These are phyloP conservation scores for Rhizoclosmatium globosum DNA, from an alignment of 192 early-diverging fungal species.

Conservation along the genomic window DNA sequence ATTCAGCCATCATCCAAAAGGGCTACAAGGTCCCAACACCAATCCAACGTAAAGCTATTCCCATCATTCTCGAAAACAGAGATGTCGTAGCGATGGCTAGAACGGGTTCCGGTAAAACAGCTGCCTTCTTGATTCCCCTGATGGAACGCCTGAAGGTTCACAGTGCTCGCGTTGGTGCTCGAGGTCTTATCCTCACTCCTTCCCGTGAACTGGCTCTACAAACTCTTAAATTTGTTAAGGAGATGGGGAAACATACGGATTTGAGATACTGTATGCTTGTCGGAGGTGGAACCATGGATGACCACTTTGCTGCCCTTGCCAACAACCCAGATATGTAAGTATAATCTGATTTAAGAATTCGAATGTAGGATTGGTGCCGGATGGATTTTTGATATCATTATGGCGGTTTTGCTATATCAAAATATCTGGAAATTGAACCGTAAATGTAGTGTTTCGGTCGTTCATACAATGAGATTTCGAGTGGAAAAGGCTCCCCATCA, in stretches of 20 bases:
- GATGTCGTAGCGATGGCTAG: constrained; percentile 99
- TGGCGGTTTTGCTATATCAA: too few species aligned
- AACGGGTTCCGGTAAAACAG: constrained; percentile 98
- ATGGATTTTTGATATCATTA: too few species aligned
- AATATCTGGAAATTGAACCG: too few species aligned
- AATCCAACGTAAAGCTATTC: constrained; percentile 95
- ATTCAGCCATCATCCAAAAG: constrained; percentile 87
- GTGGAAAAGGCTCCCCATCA: too few species aligned
- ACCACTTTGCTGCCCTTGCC: constrained; percentile 93
- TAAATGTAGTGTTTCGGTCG: too few species aligned
- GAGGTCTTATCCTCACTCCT: constrained; percentile 83
- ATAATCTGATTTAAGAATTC: not conserved
- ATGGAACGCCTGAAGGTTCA: constrained; percentile 87
- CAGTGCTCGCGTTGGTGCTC: constrained; percentile 78
- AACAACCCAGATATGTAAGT: constrained; percentile 91
- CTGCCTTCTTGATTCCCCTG: constrained; percentile 93
- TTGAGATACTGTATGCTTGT: constrained; percentile 87
- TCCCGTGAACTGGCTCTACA: constrained; percentile 97
- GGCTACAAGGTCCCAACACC: constrained; percentile 99
- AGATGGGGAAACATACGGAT: constrained; percentile 93
- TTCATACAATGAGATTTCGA: too few species aligned
- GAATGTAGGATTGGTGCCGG: too few species aligned
- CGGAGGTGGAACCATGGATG: constrained; percentile 96
- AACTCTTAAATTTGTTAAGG: constrained; percentile 93
- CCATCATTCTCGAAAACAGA: constrained; percentile 86